Evolutionary conservation across 805 yeast genomes (phyloP), one percentile per base, ranked within the genome.

Genomic region (Saturnispora galanensis): DNA sequence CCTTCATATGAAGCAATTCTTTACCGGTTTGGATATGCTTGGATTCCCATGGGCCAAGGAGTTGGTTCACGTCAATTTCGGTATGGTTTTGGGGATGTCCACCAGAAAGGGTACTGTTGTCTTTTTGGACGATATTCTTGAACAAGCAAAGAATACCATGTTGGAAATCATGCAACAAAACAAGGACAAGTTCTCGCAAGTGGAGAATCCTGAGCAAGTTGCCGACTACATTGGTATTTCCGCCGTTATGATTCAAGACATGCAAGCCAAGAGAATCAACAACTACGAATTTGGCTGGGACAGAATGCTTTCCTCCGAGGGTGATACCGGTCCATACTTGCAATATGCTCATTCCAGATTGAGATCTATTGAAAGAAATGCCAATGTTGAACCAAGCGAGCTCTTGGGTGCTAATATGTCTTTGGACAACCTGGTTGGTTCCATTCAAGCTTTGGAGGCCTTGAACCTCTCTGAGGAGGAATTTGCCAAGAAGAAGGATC

Each of bases 101-200:
- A 93, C 98, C 47, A 81, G 99, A 71, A 85, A 81, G 67, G 99
- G 99, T 54, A 93, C 96, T 31, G 99, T 93, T 50, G 97, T 93
- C n/a, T 93, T 93, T 74, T 74, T 93, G 58, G 96, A 93, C 66
- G 83, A 78, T 58, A 93, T 93, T 55, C 72, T 93, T 55, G 93
- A 90, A 67, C 96, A 87, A 65, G 88, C 96, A 48, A 84, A 84
- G 68, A 86, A 84, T 45, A 77, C 85, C 58, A 93, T 93, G 96
- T 95, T 88, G 61, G 93, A 86, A 55, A 96, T 93, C 46, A 93
- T 93, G 97, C 79, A 82, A 68, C 80, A 80, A 68, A 93, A 90
- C 65, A 87, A 81, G 63, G 81, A 73, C 53, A 93, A 93, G 67
- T 93, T 88, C 61, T 81, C 90, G 10, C 96, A 87, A 68, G 86